Base-by-base conservation (phyloP, 139 green algal species). In the Chlamydomonas urium region DNA sequence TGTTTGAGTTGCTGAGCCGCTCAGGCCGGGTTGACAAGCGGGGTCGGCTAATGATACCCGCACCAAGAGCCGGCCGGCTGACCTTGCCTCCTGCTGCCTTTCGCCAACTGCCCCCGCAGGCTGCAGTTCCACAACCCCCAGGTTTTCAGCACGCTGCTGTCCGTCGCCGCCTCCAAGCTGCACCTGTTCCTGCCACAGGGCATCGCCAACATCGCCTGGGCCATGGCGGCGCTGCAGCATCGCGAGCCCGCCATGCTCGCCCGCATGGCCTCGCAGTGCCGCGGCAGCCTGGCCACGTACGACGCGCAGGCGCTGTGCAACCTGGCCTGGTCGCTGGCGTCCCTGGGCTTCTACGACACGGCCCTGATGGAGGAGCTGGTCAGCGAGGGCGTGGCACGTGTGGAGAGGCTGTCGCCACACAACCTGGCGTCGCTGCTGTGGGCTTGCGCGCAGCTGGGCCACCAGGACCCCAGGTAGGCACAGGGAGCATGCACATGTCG, bases 141-240 rank as follows among this genome's bases (percentile, higher is more conserved):
- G 2, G 28, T 66, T 1, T 35, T 83, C 47, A 35, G 8, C 19
- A 8, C 65, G 38, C 77, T 88, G 58, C 72, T 88, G 75, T 57
- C 5, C 0, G 77, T 79, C 38, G 79, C 79, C 1, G 17, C 33
- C 3, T 36, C 45, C 26, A 83, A 84, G 75, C 72, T 88, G 50
- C 72, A 65, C 32, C 35, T 69, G 59, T 84, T 88, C 67, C 48
- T 79, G 75, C 83, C 83, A 14, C 75, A 88, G 79, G 83, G 83
- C 17, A 66, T 88, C n/a, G 75, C 70, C 47, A 88, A 88, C 69
- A 75, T 86, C 3, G 77, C 75, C 4, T 88, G 83, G 83, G 78
- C 81, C 6, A 78, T 85, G 68, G 83, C 79, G 21, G 69, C 70
- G 47, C 74, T 87, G 31, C 71, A 24, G 45, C 72, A 63, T 33